phyloP scores from a whole-genome alignment of 2,329 filamentous ascomycete species.

The Anisogramma anomala region DNA sequence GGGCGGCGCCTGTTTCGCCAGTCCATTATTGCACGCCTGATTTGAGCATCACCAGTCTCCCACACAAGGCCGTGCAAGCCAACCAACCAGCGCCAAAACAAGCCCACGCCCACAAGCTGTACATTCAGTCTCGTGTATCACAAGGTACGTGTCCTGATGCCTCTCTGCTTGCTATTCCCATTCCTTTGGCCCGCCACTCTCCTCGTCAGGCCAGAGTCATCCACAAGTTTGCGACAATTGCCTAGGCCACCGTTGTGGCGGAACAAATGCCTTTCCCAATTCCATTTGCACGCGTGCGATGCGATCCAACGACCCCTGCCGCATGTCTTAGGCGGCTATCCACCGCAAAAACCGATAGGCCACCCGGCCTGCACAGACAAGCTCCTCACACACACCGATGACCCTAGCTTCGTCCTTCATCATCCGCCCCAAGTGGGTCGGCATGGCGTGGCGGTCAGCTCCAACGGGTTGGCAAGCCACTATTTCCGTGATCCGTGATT shows the following conservation, averaged over 20 bases:
- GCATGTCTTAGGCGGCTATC: not conserved
- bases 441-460: constrained; percentile 13
- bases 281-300: not conserved
- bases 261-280: not conserved
- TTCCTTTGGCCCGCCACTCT: too few species aligned
- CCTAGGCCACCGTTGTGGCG: too few species aligned
- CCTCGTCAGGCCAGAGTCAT: not conserved
- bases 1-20: not conserved
- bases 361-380: not conserved
- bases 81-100: not conserved
- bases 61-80: not conserved
- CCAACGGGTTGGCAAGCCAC: not conserved
- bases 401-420: constrained; percentile 12
- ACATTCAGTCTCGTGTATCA: not conserved
- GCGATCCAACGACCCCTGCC: constrained; percentile 1
- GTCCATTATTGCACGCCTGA: not conserved
- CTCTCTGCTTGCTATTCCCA: not conserved
- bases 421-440: constrained; percentile 11
- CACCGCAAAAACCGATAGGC: constrained; percentile 3
- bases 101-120: too few species aligned
- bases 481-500: not conserved
- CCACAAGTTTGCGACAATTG: not conserved
- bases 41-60: not conserved
- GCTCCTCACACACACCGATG: constrained; percentile 11
- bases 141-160: not conserved